Evolutionary conservation across 768 basidiomycete genomes (phyloP).

Genomic region (Tubosaeta sp.): DNA sequence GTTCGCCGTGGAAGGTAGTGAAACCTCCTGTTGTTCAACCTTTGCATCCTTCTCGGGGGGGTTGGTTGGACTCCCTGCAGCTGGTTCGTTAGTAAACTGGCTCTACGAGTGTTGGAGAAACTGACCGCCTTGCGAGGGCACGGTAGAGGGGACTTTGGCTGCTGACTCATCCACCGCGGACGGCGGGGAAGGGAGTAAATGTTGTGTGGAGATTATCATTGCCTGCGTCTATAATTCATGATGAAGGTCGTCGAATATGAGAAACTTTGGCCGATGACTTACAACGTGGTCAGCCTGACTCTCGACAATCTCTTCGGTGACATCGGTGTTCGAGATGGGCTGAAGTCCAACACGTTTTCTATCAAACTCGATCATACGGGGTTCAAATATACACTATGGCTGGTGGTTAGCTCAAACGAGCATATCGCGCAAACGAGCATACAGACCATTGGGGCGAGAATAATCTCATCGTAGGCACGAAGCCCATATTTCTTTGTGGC

Average conservation of each 20-base stretch:
- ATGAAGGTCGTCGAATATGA: conserved; percentile 2
- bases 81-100: not conserved
- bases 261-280: conserved; percentile 13
- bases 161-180: conserved; percentile 24
- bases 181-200: conserved; percentile 52
- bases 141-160: conserved; percentile 18
- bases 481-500: conserved; percentile 84
- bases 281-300: conserved; percentile 53
- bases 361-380: conserved; percentile 88
- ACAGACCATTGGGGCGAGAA: conserved; percentile 88
- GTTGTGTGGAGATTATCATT: conserved; percentile 88
- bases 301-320: conserved; percentile 73
- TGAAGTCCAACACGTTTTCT: conserved; percentile 55
- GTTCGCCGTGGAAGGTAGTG: conserved; percentile 31
- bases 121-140: conserved; percentile 27
- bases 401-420: not conserved
- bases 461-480: conserved; percentile 92
- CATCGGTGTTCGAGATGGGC: conserved; percentile 49
- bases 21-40: conserved; percentile 33
- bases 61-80: conserved; percentile 21
- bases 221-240: conserved; percentile 65
- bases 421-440: not conserved
- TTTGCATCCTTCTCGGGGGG: conserved; percentile 25
- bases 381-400: conserved; percentile 83
- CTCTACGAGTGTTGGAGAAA: not conserved